Base-by-base conservation (phyloP, 345 rosid species). In the Gossypium mustelinum region DNA sequence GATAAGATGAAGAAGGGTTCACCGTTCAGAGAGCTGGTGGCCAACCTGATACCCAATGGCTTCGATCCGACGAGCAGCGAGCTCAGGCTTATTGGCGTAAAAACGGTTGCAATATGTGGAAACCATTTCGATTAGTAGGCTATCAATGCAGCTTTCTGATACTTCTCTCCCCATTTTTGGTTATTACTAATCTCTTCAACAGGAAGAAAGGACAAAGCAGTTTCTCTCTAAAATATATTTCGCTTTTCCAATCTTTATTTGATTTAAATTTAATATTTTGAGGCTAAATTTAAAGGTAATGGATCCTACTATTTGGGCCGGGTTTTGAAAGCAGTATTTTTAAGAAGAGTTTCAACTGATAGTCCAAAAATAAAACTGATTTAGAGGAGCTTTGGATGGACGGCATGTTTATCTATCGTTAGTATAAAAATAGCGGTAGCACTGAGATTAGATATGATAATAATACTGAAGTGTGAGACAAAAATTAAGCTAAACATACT, bases 1-100 rank as follows among this genome's bases (percentile, higher is more conserved):
- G 45, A 65, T 54, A 22, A 20, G 67, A 55, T 39, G 64, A n/a
- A n/a, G 72, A 45, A 47, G 78, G 24, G 77, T 76, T 73, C 78
- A 91, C 97, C 98, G 89, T 84, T 93, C 99, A 70, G 97, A 92
- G 83, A 96, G 99, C 92, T 96, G 99, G 78, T 92, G 97, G 73
- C 99, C 99, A 83, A 96, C 98, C 82, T 96, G 99, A 73, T 89
- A 96, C 74, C 99, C 99, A 64, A 96, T 96, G 76, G 98, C 94
- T 77, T 96, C 98, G 89, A 96, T 96, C 78, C 99, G 87, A 41
- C 97, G 97, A 45, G 97, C 99, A n/a, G 98, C 97, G 70, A 96
- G 94, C 55, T 96, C 97, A n/a, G 97, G 94, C 77, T 90, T 96
- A 68, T 83, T 89, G 64, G 89, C 87, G 77, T 91, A 92, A 85